These are phyloP conservation scores for Afroboletus lepidellus DNA, from an alignment of 1,284 basidiomycete genomes.

Conservation along the genomic window DNA sequence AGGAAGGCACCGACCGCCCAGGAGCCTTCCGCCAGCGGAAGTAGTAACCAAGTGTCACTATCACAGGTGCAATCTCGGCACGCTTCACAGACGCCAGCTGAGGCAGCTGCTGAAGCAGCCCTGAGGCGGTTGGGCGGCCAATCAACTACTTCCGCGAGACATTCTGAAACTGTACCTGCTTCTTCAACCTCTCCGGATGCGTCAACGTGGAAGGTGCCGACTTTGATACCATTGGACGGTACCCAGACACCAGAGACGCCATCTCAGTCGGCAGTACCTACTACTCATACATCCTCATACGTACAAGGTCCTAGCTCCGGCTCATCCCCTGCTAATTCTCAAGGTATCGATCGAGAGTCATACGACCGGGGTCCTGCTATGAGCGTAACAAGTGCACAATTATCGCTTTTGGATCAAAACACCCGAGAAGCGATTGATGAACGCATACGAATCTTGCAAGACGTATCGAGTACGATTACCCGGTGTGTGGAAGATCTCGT, in stretches of 20 bases:
- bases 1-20: constrained; percentile 5
- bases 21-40: constrained; percentile 8
- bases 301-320: not conserved
- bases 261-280: constrained; percentile 2
- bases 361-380: constrained; percentile 33
- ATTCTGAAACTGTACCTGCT: constrained; percentile 7
- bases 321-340: not conserved
- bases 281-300: constrained; percentile 1
- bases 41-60: constrained; percentile 5
- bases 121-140: constrained; percentile 35
- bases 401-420: constrained; percentile 56
- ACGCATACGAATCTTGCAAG: constrained; percentile 71
- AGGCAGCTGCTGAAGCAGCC: constrained; percentile 47
- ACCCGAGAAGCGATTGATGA: constrained; percentile 83
- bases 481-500: constrained; percentile 76
- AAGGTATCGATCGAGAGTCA: not conserved
- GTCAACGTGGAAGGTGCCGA: constrained; percentile 38
- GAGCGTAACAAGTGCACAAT: constrained; percentile 57
- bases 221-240: constrained; percentile 55
- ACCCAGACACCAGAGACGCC: constrained; percentile 5
- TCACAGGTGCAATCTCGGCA: constrained; percentile 17
- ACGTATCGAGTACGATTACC: constrained; percentile 67
- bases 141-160: constrained; percentile 6
- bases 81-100: constrained; percentile 34
- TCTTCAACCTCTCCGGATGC: constrained; percentile 12